Base-by-base conservation (phyloP, 2,329 filamentous ascomycete species). In the Claviceps arundinis region DNA sequence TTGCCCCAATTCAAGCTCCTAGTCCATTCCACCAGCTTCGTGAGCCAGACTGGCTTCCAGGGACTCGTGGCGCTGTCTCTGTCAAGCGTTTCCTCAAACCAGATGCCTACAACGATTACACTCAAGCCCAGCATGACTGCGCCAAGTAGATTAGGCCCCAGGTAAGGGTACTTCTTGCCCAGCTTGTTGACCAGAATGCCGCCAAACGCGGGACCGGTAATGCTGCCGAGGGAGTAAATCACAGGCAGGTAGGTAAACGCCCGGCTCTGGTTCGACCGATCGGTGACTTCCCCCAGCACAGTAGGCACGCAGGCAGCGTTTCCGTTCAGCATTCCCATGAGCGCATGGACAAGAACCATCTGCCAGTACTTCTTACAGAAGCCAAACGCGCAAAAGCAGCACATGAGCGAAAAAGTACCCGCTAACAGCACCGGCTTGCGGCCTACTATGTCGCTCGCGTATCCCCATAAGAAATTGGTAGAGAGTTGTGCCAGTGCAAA, bases 231-330 rank as follows among this genome's bases (percentile, higher is more conserved):
- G 4, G 91, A 91, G 67, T 98, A 98, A n/a, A 97, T 84, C 41
- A 97, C 85, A 0, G 93, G 93, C 43, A 98, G 73, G 71, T 95
- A 98, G 1, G 87, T 93, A 61, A 98, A 98, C 0, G 89, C 93
- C 50, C 80, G 79, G 62, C 88, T 93, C 73, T 98, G 93, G 66
- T 98, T 98, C 57, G 85, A 93, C 51, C 89, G 82, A 64, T 97
- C 90, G 1, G 93, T 98, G 50, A 98, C 85, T 67, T 98, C 93
- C 42, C 93, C 93, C 48, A 98, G 68, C 48, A 91, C 95, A 0
- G 93, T 96, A 7, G 89, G 91, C 14, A 98, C 89, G 13, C 96
- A 84, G 4, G 89, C 91, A 34, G 93, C 89, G 61, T 98, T 98
- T 50, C 93, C 93, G 65, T 97, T 98, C 50, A 95, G 80, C 50